A percentile compares a stretch with the other conserved stretches of the same genome.
Evolutionary conservation across 805 yeast species (phyloP).

Genomic region (Lipomyces orientalis): DNA sequence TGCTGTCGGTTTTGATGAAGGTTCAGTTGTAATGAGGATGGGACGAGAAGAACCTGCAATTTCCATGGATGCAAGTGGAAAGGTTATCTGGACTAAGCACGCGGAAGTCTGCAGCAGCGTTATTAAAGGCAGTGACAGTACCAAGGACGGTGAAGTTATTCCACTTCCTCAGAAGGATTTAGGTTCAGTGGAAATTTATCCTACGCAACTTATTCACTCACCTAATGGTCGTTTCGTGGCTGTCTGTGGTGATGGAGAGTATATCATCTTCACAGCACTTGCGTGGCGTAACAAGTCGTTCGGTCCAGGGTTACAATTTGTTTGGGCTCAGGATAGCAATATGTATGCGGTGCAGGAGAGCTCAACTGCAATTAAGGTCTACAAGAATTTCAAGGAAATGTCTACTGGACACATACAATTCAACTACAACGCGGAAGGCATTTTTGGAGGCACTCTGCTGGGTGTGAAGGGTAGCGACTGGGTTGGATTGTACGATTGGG

Average conservation of each 20-base stretch:
- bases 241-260: slow-evolving; percentile 97
- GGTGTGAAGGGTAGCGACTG: slow-evolving; percentile 79
- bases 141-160: slow-evolving; percentile 80
- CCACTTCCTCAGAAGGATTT: slow-evolving; percentile 84
- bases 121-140: slow-evolving; percentile 57
- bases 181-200: slow-evolving; percentile 93
- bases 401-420: slow-evolving; percentile 66
- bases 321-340: slow-evolving; percentile 92
- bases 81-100: slow-evolving; percentile 87
- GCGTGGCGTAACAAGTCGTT: slow-evolving; percentile 98
- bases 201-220: slow-evolving; percentile 84
- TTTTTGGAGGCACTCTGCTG: slow-evolving; percentile 87
- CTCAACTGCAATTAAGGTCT: slow-evolving; percentile 66
- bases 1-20: slow-evolving; percentile 95
- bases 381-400: slow-evolving; percentile 84
- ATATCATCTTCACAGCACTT: slow-evolving; percentile 90
- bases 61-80: slow-evolving; percentile 92
- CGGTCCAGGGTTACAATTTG: slow-evolving; percentile 89
- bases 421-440: slow-evolving; percentile 74
- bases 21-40: slow-evolving; percentile 82
- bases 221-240: slow-evolving; percentile 98
- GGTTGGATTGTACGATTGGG: slow-evolving; percentile 94
- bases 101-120: slow-evolving; percentile 86
- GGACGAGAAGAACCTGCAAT: slow-evolving; percentile 95
- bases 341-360: slow-evolving; percentile 83